phyloP scores from a whole-genome alignment of 23 red algal genomes.

The Gracilaria caudata region DNA sequence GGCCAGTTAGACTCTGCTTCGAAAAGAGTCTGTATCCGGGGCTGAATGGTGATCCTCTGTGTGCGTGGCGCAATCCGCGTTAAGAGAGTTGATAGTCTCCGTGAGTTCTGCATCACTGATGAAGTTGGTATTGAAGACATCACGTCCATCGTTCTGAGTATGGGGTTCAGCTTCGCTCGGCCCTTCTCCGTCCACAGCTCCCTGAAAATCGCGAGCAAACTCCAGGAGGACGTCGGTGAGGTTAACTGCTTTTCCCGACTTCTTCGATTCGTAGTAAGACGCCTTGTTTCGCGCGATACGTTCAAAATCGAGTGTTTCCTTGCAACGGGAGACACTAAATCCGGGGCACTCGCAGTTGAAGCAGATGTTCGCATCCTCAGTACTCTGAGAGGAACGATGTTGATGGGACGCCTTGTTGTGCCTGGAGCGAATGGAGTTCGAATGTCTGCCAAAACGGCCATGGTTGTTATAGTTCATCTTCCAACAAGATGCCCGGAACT shows the following conservation, averaged over 20 bases:
- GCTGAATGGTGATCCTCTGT: too few relatives aligned
- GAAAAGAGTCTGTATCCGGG: constrained; percentile 28
- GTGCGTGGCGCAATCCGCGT: not conserved
- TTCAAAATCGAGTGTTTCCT: constrained; percentile 18
- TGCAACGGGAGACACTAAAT: not conserved
- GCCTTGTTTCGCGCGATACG: constrained; percentile 10
- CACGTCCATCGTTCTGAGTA: too few relatives aligned
- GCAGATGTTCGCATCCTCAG: too few relatives aligned
- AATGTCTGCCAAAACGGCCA: not conserved
- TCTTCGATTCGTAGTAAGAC: constrained; percentile 8
- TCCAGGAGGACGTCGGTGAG: not conserved
- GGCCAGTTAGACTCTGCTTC: constrained; percentile 31
- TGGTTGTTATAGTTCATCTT: constrained; percentile 31
- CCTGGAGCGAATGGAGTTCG: not conserved
- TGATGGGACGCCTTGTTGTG: not conserved
- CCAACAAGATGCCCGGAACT: constrained; percentile 10
- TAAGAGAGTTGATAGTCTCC: not conserved
- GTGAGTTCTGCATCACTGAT: too few relatives aligned
- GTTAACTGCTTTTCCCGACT: not conserved
- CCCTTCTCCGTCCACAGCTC: not conserved
- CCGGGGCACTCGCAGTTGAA: constrained; percentile 18
- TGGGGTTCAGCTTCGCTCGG: too few relatives aligned
- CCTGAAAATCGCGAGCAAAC: constrained; percentile 5
- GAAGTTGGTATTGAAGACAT: too few relatives aligned
- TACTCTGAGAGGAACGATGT: too few relatives aligned